Evolutionary conservation across 179 eudicot species (phyloP).

Genomic region (Silene coronaria): DNA sequence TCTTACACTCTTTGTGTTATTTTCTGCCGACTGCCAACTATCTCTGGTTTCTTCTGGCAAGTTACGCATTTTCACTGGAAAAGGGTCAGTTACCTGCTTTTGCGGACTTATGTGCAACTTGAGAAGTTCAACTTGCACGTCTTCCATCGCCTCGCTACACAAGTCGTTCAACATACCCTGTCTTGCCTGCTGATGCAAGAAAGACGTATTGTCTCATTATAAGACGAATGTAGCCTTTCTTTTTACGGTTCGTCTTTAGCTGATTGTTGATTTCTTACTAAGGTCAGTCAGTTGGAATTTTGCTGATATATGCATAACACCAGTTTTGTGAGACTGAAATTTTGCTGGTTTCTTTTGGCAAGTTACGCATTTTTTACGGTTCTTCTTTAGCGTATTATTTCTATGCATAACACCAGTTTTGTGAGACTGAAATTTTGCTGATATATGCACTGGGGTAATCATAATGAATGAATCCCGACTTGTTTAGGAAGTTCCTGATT

Average conservation of each 20-base stretch:
- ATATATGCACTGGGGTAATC: background rate
- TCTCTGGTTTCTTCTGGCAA: background rate
- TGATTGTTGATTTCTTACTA: background rate
- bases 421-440: background rate
- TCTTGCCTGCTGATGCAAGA: background rate
- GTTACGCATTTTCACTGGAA: background rate
- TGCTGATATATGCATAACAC: background rate
- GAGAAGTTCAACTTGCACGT: background rate
- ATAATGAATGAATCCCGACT: background rate
- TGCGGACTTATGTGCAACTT: background rate
- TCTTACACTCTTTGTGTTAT: slow-evolving; percentile 1
- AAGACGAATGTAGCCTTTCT: background rate
- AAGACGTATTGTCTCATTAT: background rate
- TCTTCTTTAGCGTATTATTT: background rate
- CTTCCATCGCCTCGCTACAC: background rate
- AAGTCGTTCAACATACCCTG: background rate
- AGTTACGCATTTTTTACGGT: too few species aligned
- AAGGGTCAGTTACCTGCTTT: background rate
- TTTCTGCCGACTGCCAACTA: background rate
- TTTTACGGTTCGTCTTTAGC: background rate
- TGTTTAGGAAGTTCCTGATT: background rate
- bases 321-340: background rate
- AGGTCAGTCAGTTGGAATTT: background rate
- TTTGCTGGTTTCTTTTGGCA: too few species aligned
- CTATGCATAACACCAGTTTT: background rate